Percentiles rank a stretch among this genome's conserved stretches.
phyloP scores from a whole-genome alignment of 371 early-diverging fungal genomes.

The Rhizopus arrhizus region DNA sequence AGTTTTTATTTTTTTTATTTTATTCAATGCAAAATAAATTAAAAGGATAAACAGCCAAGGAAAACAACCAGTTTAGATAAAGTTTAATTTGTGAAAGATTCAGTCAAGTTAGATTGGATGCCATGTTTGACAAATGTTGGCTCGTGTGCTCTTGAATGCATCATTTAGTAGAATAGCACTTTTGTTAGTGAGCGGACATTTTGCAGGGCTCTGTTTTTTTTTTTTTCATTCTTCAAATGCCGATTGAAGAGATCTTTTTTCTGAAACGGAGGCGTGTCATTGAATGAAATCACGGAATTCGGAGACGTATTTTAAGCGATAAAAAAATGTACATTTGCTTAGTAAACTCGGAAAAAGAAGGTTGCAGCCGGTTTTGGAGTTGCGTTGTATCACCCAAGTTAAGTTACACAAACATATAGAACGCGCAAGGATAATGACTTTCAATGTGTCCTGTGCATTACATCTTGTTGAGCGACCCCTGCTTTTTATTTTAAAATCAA shows the following conservation, averaged over 20 bases:
- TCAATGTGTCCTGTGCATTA: no score
- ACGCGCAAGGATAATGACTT: no score
- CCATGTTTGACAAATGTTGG: background rate
- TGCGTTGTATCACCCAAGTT: background rate
- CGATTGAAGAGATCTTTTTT: no score
- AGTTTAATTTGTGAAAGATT: no score
- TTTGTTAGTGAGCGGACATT: background rate
- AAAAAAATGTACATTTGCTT: background rate
- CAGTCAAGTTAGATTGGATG: no score
- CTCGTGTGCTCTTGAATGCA: background rate
- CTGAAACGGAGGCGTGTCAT: background rate
- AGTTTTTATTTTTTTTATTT: background rate
- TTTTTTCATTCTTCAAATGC: no score
- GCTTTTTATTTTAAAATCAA: no score
- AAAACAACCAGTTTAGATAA: no score
- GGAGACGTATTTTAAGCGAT: background rate
- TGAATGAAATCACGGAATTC: background rate
- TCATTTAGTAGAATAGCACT: background rate
- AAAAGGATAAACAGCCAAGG: no score
- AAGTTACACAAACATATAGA: background rate
- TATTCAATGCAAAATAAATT: no score
- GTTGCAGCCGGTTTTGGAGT: background rate
- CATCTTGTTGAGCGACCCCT: no score
- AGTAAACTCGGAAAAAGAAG: background rate
- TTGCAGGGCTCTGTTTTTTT: background rate